Evolutionary conservation across 352 stramenopile genomes (phyloP).

Genomic region (Phytophthora gonapodyides): DNA sequence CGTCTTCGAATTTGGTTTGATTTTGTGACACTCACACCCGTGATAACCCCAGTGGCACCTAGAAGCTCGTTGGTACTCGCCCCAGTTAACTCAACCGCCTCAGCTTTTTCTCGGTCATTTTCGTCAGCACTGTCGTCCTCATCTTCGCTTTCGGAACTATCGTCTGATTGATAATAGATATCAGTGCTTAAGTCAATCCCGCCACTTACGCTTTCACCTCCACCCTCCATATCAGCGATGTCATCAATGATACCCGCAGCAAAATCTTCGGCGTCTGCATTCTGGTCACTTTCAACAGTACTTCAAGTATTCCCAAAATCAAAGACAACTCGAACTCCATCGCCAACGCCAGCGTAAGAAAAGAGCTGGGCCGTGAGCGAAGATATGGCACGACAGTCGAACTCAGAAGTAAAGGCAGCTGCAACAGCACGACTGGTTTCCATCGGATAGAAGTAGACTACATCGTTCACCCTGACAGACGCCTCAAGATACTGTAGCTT

Average conservation of each 20-base stretch:
- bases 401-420: too few species aligned
- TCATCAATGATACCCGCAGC: neutral
- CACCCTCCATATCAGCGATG: neutral
- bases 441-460: too few species aligned
- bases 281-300: too few species aligned
- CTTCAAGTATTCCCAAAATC: too few species aligned
- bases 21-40: conserved; percentile 3
- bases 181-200: neutral
- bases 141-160: conserved; percentile 13
- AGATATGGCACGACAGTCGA: too few species aligned
- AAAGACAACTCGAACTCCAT: too few species aligned
- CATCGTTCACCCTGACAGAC: too few species aligned
- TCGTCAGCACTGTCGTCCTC: conserved; percentile 4
- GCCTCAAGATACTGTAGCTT: too few species aligned
- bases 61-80: neutral
- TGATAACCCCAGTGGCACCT: neutral
- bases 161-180: conserved; percentile 1
- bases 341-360: too few species aligned
- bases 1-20: conserved; percentile 5
- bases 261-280: neutral
- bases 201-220: neutral
- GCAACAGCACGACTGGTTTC: too few species aligned
- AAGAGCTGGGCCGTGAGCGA: too few species aligned
- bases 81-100: neutral
- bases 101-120: neutral